Conservation (phyloP, 495 filamentous ascomycete genomes). For the Ascodesmis nigricans region DNA sequence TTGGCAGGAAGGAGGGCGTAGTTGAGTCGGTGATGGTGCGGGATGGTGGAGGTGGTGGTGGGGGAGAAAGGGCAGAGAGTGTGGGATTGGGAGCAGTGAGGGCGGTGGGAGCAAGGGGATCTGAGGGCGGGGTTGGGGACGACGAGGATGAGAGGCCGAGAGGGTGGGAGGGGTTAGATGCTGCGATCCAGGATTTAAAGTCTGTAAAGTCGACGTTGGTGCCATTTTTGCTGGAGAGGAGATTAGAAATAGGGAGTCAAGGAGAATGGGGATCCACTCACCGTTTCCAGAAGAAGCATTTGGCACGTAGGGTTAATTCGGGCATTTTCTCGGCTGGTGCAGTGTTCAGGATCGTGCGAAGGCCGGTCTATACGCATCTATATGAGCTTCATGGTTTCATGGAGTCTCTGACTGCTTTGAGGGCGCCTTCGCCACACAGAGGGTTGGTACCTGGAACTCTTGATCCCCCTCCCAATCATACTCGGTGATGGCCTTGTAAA, state of each 20-base stretch:
- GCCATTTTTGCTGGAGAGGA: constrained; percentile 12
- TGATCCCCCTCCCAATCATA: no score
- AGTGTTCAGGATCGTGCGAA: constrained; percentile 19
- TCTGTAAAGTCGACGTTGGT: constrained; percentile 10
- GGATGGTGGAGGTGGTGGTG: constrained; percentile 12
- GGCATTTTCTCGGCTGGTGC: constrained; percentile 12
- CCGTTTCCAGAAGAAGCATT: constrained; percentile 23
- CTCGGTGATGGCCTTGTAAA: no score
- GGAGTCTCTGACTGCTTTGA: no score
- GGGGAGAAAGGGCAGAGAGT: constrained; percentile 12
- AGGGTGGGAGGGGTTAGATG: constrained; percentile 27
- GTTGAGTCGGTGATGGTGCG: constrained; percentile 8
- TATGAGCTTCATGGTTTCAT: no score
- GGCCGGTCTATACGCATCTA: constrained; percentile 20
- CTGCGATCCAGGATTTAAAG: constrained; percentile 24
- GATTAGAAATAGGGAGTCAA: background rate
- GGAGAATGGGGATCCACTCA: constrained; percentile 4
- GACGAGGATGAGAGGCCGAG: constrained; percentile 25
- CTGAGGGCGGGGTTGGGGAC: constrained; percentile 25
- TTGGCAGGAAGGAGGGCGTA: constrained; percentile 8
- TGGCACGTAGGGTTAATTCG: constrained; percentile 18
- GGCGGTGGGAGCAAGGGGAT: constrained; percentile 24
- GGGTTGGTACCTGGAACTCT: no score
- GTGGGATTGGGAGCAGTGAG: constrained; percentile 18
- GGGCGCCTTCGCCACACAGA: no score